Percentiles rank a stretch among this genome's conserved stretches.
These are phyloP conservation scores for Geotrichum histeridarum DNA, from an alignment of 1,139 yeast species.

Conservation along the genomic window DNA sequence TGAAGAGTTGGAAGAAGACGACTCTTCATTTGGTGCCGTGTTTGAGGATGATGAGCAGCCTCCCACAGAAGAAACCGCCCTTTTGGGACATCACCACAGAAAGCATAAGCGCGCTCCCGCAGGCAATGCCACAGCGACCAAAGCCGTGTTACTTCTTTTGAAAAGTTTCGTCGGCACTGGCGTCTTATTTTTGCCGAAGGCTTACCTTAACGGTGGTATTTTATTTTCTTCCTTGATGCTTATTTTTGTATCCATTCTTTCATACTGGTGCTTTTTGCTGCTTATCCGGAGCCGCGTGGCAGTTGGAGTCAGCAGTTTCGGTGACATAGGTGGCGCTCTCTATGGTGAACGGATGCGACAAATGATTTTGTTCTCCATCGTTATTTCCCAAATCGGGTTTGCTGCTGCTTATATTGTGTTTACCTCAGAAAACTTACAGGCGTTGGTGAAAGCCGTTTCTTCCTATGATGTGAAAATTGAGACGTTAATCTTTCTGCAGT, in stretches of 20 bases:
- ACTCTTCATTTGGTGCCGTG: constrained; percentile 39
- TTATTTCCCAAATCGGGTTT: constrained; percentile 87
- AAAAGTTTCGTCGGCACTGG: constrained; percentile 97
- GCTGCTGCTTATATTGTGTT: constrained; percentile 94
- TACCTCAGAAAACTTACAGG: constrained; percentile 80
- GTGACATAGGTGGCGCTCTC: constrained; percentile 74
- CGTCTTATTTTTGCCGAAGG: constrained; percentile 86
- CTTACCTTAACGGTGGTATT: constrained; percentile 86
- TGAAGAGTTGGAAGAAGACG: constrained; percentile 80
- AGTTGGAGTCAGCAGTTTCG: constrained; percentile 69
- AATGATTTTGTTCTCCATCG: constrained; percentile 68
- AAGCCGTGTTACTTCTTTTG: constrained; percentile 65
- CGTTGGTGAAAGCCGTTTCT: constrained; percentile 44
- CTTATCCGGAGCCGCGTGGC: constrained; percentile 58
- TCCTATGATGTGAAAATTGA: constrained; percentile 39
- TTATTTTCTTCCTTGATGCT: constrained; percentile 62
- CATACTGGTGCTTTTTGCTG: constrained; percentile 80
- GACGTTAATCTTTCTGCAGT: constrained; percentile 60
- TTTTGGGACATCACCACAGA: constrained; percentile 17
- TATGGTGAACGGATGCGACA: constrained; percentile 68
- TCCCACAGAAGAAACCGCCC: constrained; percentile 28
- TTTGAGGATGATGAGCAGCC: constrained; percentile 35
- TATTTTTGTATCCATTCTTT: constrained; percentile 63
- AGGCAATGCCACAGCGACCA: constrained; percentile 54
- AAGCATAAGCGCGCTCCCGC: constrained; percentile 11